A percentile compares a stretch with the other conserved stretches of the same genome.
These are phyloP conservation scores for Tetracentron sinense DNA, from an alignment of 164 flowering plant species.

Conservation along the genomic window DNA sequence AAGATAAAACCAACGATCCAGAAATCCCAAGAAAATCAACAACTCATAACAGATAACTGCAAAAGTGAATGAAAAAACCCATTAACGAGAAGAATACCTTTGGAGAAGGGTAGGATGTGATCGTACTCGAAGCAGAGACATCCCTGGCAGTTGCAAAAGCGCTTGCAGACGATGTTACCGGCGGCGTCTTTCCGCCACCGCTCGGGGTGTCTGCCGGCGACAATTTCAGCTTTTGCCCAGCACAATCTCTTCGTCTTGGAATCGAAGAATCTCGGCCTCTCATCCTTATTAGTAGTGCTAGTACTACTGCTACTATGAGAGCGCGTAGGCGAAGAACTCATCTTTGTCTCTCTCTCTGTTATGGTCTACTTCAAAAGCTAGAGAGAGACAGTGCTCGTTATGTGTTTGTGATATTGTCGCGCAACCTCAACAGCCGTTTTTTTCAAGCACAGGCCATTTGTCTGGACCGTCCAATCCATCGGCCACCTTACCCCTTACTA, in stretches of 20 bases:
- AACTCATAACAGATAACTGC: neutral
- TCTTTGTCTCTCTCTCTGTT: too few species aligned
- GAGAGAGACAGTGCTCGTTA: too few species aligned
- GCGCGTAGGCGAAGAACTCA: constrained; percentile 8
- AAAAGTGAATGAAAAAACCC: neutral
- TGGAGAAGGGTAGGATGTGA: constrained; percentile 92
- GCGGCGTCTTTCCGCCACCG: constrained; percentile 96
- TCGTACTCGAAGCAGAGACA: constrained; percentile 98
- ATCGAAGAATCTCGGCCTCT: constrained; percentile 78
- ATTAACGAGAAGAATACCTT: constrained; percentile 43
- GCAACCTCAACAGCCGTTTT: too few species aligned
- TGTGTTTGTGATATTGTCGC: too few species aligned
- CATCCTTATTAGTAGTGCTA: constrained; percentile 37
- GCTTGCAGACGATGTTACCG: constrained; percentile 93
- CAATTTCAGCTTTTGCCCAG: constrained; percentile 71
- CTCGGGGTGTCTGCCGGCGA: constrained; percentile 88
- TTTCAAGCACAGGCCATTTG: too few species aligned
- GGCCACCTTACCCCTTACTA: too few species aligned
- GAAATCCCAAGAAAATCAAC: too few species aligned
- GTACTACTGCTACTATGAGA: neutral
- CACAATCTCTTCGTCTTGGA: constrained; percentile 54
- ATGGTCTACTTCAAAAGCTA: too few species aligned
- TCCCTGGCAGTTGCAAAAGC: constrained; percentile 86
- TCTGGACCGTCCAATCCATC: too few species aligned
- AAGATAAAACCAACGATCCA: too few species aligned